Percentiles rank a stretch among this genome's conserved stretches.
Evolutionary conservation across 805 yeast species (phyloP).

Genomic region (Clavispora phyllophila): DNA sequence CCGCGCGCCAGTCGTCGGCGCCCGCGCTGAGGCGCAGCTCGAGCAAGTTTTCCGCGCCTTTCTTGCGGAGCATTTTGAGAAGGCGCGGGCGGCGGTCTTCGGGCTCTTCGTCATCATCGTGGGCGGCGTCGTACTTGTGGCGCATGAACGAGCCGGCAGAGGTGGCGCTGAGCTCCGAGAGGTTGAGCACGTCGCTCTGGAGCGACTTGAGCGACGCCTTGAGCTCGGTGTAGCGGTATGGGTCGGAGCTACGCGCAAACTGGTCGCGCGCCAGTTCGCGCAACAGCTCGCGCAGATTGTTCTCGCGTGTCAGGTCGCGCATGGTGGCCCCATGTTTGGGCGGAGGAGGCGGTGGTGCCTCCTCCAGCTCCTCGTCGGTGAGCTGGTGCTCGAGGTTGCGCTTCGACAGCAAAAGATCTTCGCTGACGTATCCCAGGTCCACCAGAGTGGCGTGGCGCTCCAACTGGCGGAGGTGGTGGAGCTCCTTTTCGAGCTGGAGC

Average conservation of each 20-base stretch:
- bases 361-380: constrained; percentile 13
- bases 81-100: constrained; percentile 39
- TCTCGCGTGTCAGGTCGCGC: constrained; percentile 15
- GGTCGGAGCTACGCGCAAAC: constrained; percentile 25
- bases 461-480: constrained; percentile 28
- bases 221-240: constrained; percentile 30
- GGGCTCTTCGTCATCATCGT: constrained; percentile 34
- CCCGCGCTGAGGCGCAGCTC: constrained; percentile 41
- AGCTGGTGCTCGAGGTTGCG: constrained; percentile 21
- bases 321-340: constrained; percentile 20
- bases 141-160: constrained; percentile 83
- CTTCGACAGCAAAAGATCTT: constrained; percentile 30
- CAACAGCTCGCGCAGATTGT: neutral
- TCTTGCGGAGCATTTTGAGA: constrained; percentile 39
- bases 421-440: constrained; percentile 30
- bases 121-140: constrained; percentile 50
- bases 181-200: constrained; percentile 42
- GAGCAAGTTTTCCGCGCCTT: constrained; percentile 27
- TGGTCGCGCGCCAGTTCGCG: neutral
- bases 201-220: constrained; percentile 37
- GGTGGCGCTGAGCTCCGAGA: constrained; percentile 79
- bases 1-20: constrained; percentile 33
- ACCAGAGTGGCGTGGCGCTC: constrained; percentile 16
- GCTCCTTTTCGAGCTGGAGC: constrained; percentile 36
- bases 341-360: constrained; percentile 32